Evolutionary conservation across 2,329 filamentous ascomycete genomes (phyloP), one percentile per base, ranked within the genome.

Genomic region (Cyclaneusma minus): DNA sequence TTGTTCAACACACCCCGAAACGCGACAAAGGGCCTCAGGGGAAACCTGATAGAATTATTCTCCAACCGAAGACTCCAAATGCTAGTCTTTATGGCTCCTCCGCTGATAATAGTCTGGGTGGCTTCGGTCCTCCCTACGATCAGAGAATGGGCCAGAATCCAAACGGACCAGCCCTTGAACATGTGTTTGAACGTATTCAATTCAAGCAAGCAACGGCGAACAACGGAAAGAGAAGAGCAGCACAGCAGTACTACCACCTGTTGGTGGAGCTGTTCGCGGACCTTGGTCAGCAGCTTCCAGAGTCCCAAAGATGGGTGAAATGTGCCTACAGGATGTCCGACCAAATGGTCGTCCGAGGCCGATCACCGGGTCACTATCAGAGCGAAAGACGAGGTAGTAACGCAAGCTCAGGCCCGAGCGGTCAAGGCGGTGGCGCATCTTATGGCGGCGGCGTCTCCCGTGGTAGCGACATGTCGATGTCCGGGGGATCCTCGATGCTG

Each of bases 1-100:
- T 81, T n/a, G 68, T 81, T n/a, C 74, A 80, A 41, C 73, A 80
- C 41, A 80, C 74, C 0, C 72, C 75, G 0, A 81, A 81, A 46
- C 62, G 75, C 28, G 75, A 81, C 50, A 75, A 76, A 41, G 72
- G 74, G 7, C 72, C 72, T 3, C 73, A 71, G 35, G 63, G 68
- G 41, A 67, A 67, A 29, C 73, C 75, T 18, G 60, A 60, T 15
- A 51, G 51, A 30, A 48, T 65, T 12, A 55, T 37, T 0, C 29
- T 50, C 1, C 31, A 40, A 6, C 47, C 47, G n/a, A 34, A 41
- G 6, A 40, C 45, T 6, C 36, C 39, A 8, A n/a, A n/a, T n/a
- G 32, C 42, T 19, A 29, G 37, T 2, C 31, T 41, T 30, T 47
- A 41, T 25, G 39, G 31, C 6, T 30, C 15, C 9, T 23, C 27